These are phyloP conservation scores for Neoboletus subvelutipes DNA, from an alignment of 768 basidiomycete genomes.

Conservation along the genomic window DNA sequence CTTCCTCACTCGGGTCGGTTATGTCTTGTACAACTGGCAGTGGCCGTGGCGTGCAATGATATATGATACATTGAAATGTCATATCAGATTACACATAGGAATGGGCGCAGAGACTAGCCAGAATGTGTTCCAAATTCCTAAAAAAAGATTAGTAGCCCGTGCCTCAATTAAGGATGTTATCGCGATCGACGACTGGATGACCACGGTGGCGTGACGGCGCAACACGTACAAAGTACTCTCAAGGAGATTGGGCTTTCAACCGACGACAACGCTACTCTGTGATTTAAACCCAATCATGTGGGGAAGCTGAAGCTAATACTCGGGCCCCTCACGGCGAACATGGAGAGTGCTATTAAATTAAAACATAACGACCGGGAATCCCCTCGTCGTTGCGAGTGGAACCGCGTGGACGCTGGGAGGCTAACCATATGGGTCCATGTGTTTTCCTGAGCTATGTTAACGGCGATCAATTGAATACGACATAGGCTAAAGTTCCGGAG, in stretches of 20 bases:
- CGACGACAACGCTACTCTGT: conserved; percentile 26
- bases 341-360: conserved; percentile 11
- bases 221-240: conserved; percentile 40
- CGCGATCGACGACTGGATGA: conserved; percentile 31
- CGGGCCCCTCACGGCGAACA: conserved; percentile 5
- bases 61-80: conserved; percentile 10
- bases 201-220: conserved; percentile 8
- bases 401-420: conserved; percentile 26
- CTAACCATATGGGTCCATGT: conserved; percentile 33
- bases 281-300: conserved; percentile 8
- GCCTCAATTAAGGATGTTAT: conserved; percentile 28
- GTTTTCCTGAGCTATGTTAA: conserved; percentile 31
- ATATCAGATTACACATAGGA: conserved; percentile 4
- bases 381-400: conserved; percentile 17
- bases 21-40: neutral
- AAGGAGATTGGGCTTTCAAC: conserved; percentile 61
- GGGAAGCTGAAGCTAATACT: conserved; percentile 14
- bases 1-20: neutral
- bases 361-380: conserved; percentile 17
- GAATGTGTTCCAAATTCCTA: conserved; percentile 5
- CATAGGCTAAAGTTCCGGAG: conserved; percentile 30
- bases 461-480: conserved; percentile 38
- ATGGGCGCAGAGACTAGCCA: conserved; percentile 12
- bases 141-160: conserved; percentile 10
- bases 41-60: neutral